Evolutionary conservation across 495 filamentous ascomycete genomes (phyloP).

Genomic region (Penicillium crystallinum): DNA sequence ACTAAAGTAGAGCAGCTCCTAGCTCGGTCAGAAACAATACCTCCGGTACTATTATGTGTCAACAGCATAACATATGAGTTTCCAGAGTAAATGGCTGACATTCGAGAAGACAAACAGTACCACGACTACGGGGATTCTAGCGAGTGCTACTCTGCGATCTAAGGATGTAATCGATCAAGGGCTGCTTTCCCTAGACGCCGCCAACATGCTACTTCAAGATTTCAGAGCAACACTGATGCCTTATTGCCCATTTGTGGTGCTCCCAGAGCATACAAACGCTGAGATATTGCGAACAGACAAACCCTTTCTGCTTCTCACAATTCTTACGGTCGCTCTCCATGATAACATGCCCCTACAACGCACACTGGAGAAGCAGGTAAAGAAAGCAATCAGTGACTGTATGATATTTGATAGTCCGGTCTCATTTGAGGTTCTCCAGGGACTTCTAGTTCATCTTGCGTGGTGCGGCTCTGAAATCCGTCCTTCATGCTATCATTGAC

Average conservation of each 20-base stretch:
- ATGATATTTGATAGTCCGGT: neutral
- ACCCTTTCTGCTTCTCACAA: slow-evolving; percentile 32
- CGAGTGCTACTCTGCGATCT: neutral
- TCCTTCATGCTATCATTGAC: neutral
- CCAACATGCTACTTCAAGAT: slow-evolving; percentile 20
- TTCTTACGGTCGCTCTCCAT: slow-evolving; percentile 36
- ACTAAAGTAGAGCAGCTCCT: slow-evolving; percentile 15
- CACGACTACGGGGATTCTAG: neutral
- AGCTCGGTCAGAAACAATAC: neutral
- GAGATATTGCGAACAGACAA: slow-evolving; percentile 20
- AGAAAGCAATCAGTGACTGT: slow-evolving; percentile 7
- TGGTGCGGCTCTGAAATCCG: slow-evolving; percentile 12
- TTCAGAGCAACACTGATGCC: slow-evolving; percentile 14
- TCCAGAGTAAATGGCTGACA: neutral
- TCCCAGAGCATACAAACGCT: slow-evolving; percentile 17
- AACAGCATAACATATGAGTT: neutral
- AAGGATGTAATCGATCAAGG: slow-evolving; percentile 19
- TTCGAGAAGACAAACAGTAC: neutral
- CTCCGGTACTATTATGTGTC: neutral
- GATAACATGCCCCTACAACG: slow-evolving; percentile 33
- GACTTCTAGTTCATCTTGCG: slow-evolving; percentile 38
- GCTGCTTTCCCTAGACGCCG: slow-evolving; percentile 12
- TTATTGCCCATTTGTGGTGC: slow-evolving; percentile 32
- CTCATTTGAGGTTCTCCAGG: slow-evolving; percentile 31
- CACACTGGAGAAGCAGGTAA: slow-evolving; percentile 33